A percentile compares a stretch with the other conserved stretches of the same genome.
phyloP scores from a whole-genome alignment of 2,329 filamentous ascomycete genomes.

The Fusarium torreyae region DNA sequence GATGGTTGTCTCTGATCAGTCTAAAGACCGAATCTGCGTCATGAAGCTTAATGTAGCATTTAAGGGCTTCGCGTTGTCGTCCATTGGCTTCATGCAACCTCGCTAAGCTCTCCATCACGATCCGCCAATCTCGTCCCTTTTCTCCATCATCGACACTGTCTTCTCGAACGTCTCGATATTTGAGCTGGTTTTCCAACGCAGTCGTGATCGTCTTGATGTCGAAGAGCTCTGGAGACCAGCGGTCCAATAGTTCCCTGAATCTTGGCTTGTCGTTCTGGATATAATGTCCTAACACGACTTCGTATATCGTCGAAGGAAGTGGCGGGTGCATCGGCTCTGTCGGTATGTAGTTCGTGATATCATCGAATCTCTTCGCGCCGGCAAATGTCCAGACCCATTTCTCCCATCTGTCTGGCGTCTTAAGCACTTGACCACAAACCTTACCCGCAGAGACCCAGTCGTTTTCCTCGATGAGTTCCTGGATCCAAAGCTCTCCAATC shows the following conservation, averaged over 20 bases:
- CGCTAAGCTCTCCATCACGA: slow-evolving; percentile 89
- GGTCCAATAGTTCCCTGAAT: slow-evolving; percentile 84
- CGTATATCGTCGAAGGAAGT: slow-evolving; percentile 86
- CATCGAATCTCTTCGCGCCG: slow-evolving; percentile 87
- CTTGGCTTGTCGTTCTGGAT: slow-evolving; percentile 81
- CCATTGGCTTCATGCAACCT: slow-evolving; percentile 87
- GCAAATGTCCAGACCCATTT: slow-evolving; percentile 97
- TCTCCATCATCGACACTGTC: slow-evolving; percentile 82
- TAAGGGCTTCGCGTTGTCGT: slow-evolving; percentile 85
- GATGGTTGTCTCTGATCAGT: slow-evolving; percentile 87
- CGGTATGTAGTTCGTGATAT: slow-evolving; percentile 89
- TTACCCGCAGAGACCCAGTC: slow-evolving; percentile 86
- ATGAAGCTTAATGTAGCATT: slow-evolving; percentile 90
- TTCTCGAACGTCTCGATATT: slow-evolving; percentile 80
- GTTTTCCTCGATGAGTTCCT: slow-evolving; percentile 81
- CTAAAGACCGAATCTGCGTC: slow-evolving; percentile 92
- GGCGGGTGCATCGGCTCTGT: slow-evolving; percentile 82
- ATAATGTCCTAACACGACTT: slow-evolving; percentile 91
- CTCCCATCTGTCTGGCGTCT: slow-evolving; percentile 87
- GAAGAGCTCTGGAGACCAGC: slow-evolving; percentile 89
- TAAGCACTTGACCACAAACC: slow-evolving; percentile 86
- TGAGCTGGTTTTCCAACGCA: slow-evolving; percentile 85
- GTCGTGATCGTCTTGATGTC: slow-evolving; percentile 82
- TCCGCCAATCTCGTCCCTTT: slow-evolving; percentile 85
- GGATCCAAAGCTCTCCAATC: slow-evolving; percentile 94